phyloP scores from a whole-genome alignment of 2,329 filamentous ascomycete genomes.

The Dactylellina leptospora region DNA sequence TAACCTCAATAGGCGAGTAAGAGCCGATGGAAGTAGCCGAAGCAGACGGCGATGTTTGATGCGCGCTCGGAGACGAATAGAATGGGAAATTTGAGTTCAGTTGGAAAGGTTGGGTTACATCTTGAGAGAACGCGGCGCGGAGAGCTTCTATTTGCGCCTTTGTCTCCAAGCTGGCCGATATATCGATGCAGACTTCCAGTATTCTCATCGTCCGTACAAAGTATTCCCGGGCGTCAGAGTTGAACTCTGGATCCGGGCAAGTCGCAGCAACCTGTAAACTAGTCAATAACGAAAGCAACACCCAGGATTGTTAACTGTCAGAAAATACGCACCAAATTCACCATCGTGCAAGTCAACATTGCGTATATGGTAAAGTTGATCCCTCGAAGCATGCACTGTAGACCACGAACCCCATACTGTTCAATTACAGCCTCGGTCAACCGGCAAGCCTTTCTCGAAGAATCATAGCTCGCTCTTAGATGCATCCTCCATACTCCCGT shows the following conservation, averaged over 20 bases:
- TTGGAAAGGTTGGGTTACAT: slow-evolving; percentile 83
- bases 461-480: slow-evolving; percentile 83
- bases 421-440: slow-evolving; percentile 84
- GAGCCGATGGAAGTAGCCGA: slow-evolving; percentile 57
- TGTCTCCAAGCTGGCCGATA: slow-evolving; percentile 62
- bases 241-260: slow-evolving; percentile 88
- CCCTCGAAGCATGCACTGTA: slow-evolving; percentile 91
- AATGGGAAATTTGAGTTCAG: slow-evolving; percentile 82
- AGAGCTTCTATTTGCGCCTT: slow-evolving; percentile 88
- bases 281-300: slow-evolving; percentile 46
- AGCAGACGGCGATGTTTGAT: slow-evolving; percentile 65
- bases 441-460: slow-evolving; percentile 84
- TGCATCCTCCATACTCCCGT: slow-evolving; percentile 86
- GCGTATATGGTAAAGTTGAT: slow-evolving; percentile 97
- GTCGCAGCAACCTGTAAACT: slow-evolving; percentile 80
- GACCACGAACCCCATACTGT: slow-evolving; percentile 77
- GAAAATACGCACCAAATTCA: slow-evolving; percentile 83
- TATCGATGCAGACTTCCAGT: slow-evolving; percentile 86
- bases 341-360: slow-evolving; percentile 87
- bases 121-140: slow-evolving; percentile 88
- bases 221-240: slow-evolving; percentile 82
- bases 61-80: slow-evolving; percentile 73
- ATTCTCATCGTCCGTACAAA: slow-evolving; percentile 95
- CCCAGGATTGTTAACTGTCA: background rate
- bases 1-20: slow-evolving; percentile 63